phyloP scores from a whole-genome alignment of 306 rosid species.

The Malus sieversii region DNA sequence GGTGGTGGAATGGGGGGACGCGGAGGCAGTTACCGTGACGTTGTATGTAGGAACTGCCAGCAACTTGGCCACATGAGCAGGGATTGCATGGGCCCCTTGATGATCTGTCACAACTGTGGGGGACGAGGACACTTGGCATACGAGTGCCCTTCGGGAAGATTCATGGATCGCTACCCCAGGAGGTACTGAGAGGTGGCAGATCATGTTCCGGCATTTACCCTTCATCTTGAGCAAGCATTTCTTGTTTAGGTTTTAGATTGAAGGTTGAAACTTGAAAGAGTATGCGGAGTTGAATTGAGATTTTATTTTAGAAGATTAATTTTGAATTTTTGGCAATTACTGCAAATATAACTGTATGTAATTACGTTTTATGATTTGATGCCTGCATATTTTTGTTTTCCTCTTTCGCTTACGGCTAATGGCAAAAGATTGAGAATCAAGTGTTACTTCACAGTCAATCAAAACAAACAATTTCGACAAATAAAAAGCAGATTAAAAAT shows the following conservation, averaged over 20 bases:
- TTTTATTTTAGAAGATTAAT: not conserved
- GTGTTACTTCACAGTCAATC: not conserved
- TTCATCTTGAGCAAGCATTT: conserved; percentile 7
- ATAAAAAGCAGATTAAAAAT: not conserved
- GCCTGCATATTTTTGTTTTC: not conserved
- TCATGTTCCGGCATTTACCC: conserved; percentile 3
- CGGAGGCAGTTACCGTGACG: conserved; percentile 44
- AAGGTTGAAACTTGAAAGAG: conserved; percentile 4
- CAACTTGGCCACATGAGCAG: conserved; percentile 94
- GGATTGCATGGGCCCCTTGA: conserved; percentile 94
- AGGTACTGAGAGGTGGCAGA: conserved; percentile 53
- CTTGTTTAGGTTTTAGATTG: conserved; percentile 1
- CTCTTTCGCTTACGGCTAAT: not conserved
- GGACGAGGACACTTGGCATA: conserved; percentile 96
- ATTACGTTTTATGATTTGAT: not conserved
- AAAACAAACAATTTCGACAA: not conserved
- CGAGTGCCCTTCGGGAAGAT: conserved; percentile 94
- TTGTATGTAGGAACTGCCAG: conserved; percentile 88
- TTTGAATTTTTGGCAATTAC: not conserved
- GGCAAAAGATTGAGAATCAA: too few relatives aligned
- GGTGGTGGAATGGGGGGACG: conserved; percentile 23
- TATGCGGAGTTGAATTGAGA: conserved; percentile 21
- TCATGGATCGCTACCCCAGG: conserved; percentile 84
- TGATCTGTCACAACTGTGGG: conserved; percentile 96
- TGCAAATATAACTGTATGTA: not conserved